Evolutionary conservation across 2,329 filamentous ascomycete genomes (phyloP).

Genomic region (Nemania sp.): DNA sequence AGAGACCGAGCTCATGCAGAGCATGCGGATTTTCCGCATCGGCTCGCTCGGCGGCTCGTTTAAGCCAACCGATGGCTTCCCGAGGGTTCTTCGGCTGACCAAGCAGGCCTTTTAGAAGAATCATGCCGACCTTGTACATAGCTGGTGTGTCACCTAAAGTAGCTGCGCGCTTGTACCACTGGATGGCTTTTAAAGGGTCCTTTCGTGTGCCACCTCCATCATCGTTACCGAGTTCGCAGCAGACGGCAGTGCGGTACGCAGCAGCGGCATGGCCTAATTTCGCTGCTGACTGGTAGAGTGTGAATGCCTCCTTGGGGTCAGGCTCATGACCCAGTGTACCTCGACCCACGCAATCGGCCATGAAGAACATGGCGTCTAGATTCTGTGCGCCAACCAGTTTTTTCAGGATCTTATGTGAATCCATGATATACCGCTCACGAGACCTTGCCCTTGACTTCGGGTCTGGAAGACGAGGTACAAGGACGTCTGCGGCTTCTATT

Average conservation of each 20-base stretch:
- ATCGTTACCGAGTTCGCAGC: slow-evolving; percentile 95
- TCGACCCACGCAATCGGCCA: slow-evolving; percentile 89
- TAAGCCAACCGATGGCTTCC: slow-evolving; percentile 92
- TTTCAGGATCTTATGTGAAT: slow-evolving; percentile 92
- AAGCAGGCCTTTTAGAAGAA: slow-evolving; percentile 91
- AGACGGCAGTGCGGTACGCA: slow-evolving; percentile 94
- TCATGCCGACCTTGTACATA: slow-evolving; percentile 99
- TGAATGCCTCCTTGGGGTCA: slow-evolving; percentile 93
- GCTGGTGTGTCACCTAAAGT: slow-evolving; percentile 90
- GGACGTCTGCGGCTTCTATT: slow-evolving; percentile 83
- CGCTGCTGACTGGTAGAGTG: slow-evolving; percentile 91
- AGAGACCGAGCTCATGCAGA: slow-evolving; percentile 83
- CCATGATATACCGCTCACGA: slow-evolving; percentile 84
- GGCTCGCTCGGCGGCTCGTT: slow-evolving; percentile 88
- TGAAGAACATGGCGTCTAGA: slow-evolving; percentile 89
- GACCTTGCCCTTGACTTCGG: slow-evolving; percentile 79
- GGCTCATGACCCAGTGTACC: slow-evolving; percentile 81
- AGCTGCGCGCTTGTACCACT: slow-evolving; percentile 97
- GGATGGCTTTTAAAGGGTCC: slow-evolving; percentile 92
- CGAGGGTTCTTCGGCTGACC: slow-evolving; percentile 84
- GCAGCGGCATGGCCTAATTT: slow-evolving; percentile 88
- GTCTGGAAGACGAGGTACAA: slow-evolving; percentile 74
- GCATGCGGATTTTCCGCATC: slow-evolving; percentile 94
- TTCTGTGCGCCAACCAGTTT: slow-evolving; percentile 82
- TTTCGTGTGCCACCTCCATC: slow-evolving; percentile 92